Conservation (phyloP, 257 asterid genomes). For the Knoxia roxburghii region DNA sequence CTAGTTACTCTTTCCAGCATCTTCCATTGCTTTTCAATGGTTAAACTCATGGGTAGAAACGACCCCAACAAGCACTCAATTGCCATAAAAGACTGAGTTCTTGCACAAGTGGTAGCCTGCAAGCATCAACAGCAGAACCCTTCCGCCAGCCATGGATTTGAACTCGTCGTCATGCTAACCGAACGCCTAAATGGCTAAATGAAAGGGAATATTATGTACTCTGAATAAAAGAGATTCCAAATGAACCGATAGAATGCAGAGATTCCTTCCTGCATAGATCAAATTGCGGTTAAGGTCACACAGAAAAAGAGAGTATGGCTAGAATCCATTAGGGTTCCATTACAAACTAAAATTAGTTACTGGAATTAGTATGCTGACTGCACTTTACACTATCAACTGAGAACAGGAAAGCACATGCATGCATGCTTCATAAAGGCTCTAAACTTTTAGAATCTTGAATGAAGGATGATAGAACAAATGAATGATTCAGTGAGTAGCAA, state of each 20-base stretch:
- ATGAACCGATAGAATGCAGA: constrained; percentile 68
- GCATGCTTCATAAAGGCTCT: too few species aligned
- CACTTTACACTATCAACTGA: neutral
- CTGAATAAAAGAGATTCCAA: constrained; percentile 93
- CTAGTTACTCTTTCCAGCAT: neutral
- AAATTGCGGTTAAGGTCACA: neutral
- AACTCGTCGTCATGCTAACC: constrained; percentile 19
- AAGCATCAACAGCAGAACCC: constrained; percentile 9
- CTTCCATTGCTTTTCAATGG: neutral
- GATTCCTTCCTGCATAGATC: constrained; percentile 78
- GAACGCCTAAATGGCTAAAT: constrained; percentile 31
- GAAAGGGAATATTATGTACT: constrained; percentile 82
- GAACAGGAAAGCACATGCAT: too few species aligned
- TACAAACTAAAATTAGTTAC: neutral
- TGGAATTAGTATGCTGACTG: neutral
- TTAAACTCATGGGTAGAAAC: neutral
- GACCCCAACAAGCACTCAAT: neutral
- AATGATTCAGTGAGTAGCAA: neutral
- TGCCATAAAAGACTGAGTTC: neutral
- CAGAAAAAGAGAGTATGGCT: neutral
- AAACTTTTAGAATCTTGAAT: too few species aligned
- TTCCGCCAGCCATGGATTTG: constrained; percentile 5
- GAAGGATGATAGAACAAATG: neutral
- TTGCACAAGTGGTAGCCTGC: neutral
- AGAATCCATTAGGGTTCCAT: neutral